Evolutionary conservation across 2,329 filamentous ascomycete genomes (phyloP).

Genomic region (Alternaria gaisen): DNA sequence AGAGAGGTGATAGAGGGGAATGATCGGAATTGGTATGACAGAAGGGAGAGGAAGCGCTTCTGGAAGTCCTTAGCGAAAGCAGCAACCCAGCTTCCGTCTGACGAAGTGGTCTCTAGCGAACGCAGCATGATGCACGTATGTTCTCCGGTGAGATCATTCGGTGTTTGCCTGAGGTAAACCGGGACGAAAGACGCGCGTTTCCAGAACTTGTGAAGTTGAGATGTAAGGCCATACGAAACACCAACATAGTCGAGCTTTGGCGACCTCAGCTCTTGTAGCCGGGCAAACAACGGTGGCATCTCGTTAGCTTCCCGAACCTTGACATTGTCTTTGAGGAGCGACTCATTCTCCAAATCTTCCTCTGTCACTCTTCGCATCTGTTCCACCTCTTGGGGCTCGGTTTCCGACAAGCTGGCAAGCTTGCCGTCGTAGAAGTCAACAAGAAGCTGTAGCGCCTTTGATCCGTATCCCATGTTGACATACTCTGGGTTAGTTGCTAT

Average conservation of each 20-base stretch:
- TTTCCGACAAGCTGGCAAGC: constrained; percentile 83
- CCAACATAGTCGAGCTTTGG: constrained; percentile 89
- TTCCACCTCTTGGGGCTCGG: constrained; percentile 62
- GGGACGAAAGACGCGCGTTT: constrained; percentile 86
- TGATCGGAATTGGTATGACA: constrained; percentile 90
- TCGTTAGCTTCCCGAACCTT: constrained; percentile 87
- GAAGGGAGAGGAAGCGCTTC: constrained; percentile 84
- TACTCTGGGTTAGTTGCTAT: constrained; percentile 98
- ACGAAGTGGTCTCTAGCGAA: constrained; percentile 66
- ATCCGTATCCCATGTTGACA: constrained; percentile 89
- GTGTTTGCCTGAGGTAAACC: constrained; percentile 92
- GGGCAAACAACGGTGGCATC: constrained; percentile 93
- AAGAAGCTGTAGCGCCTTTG: constrained; percentile 84
- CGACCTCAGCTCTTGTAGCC: constrained; percentile 82
- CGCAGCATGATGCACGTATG: constrained; percentile 98
- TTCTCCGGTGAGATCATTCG: constrained; percentile 95
- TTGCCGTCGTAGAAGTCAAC: constrained; percentile 95
- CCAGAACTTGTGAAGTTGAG: constrained; percentile 94
- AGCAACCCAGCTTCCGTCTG: constrained; percentile 83
- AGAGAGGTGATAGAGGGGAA: constrained; percentile 83
- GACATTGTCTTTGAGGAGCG: constrained; percentile 85
- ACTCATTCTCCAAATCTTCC: constrained; percentile 77
- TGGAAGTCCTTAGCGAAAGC: constrained; percentile 95
- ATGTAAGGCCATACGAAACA: constrained; percentile 92
- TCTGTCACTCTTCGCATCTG: constrained; percentile 83